A percentile compares a stretch with the other conserved stretches of the same genome.
Evolutionary conservation across 306 rosid genomes (phyloP).

Genomic region (Medicago arabica): DNA sequence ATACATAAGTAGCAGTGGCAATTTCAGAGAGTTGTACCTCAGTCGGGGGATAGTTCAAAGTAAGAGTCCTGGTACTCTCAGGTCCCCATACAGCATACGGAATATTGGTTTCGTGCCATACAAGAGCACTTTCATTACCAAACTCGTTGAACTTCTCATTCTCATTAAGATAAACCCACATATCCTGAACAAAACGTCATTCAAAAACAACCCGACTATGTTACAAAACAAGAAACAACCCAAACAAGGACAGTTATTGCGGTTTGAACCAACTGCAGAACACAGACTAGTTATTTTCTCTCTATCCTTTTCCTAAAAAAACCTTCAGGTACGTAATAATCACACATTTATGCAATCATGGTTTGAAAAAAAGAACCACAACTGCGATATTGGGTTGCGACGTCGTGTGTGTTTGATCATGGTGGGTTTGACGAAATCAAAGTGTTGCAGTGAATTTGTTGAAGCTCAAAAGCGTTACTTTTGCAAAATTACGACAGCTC

Average conservation of each 20-base stretch:
- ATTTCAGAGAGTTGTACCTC: slow-evolving; percentile 61
- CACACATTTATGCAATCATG: no score
- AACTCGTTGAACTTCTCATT: slow-evolving; percentile 79
- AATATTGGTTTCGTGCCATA: slow-evolving; percentile 92
- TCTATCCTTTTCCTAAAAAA: background rate
- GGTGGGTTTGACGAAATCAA: no score
- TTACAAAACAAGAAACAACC: slow-evolving; percentile 25
- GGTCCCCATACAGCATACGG: slow-evolving; percentile 85
- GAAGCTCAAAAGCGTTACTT: no score
- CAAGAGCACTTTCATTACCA: slow-evolving; percentile 69
- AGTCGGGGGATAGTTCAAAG: slow-evolving; percentile 70
- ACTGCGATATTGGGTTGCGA: no score
- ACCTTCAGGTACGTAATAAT: background rate
- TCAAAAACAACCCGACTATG: slow-evolving; percentile 9
- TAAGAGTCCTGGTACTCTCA: slow-evolving; percentile 65
- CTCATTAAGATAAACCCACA: slow-evolving; percentile 94
- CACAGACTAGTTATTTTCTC: slow-evolving; percentile 2
- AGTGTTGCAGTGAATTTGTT: no score
- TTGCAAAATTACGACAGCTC: no score
- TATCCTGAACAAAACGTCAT: slow-evolving; percentile 63
- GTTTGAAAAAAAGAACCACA: no score
- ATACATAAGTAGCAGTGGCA: slow-evolving; percentile 3
- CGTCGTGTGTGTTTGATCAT: no score
- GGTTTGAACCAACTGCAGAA: background rate
- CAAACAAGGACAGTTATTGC: slow-evolving; percentile 16